A percentile compares a stretch with the other conserved stretches of the same genome.
Conservation (phyloP, 2,329 filamentous ascomycete genomes). For the Cladosporium sp. region DNA sequence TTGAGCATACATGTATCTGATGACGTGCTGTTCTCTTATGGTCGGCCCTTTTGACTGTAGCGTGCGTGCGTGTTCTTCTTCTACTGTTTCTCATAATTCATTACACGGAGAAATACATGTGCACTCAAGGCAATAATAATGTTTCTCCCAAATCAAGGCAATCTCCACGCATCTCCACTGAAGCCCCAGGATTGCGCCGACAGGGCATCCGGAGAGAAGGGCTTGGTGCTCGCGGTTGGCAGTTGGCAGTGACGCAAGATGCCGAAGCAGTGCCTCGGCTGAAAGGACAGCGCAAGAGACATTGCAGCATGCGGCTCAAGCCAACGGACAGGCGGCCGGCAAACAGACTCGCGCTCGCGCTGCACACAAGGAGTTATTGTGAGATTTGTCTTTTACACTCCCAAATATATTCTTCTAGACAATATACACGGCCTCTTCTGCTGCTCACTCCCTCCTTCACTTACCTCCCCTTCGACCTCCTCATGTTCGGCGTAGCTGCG, state of each 20-base stretch:
- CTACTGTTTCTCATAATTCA: no score
- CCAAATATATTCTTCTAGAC: not conserved
- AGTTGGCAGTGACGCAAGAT: not conserved
- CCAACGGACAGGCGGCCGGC: slow-evolving; percentile 7
- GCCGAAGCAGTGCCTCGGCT: slow-evolving; percentile 10
- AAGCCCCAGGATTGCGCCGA: not conserved
- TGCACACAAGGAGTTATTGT: not conserved
- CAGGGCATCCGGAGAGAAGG: not conserved
- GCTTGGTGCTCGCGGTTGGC: not conserved
- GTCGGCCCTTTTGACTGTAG: no score
- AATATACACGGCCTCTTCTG: not conserved
- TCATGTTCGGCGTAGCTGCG: slow-evolving; percentile 31
- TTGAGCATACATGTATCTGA: no score
- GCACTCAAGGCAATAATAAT: not conserved
- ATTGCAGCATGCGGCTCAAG: slow-evolving; percentile 12
- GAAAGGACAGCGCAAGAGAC: slow-evolving; percentile 1
- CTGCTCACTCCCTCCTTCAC: not conserved
- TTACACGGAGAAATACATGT: not conserved
- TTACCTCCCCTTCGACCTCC: not conserved
- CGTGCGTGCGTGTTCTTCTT: no score
- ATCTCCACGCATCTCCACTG: slow-evolving; percentile 9
- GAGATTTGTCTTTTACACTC: not conserved
- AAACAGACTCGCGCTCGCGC: not conserved
- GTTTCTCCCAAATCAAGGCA: not conserved
- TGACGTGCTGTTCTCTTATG: no score